phyloP scores from a whole-genome alignment of 257 asterid genomes.

The Salvia hispanica region DNA sequence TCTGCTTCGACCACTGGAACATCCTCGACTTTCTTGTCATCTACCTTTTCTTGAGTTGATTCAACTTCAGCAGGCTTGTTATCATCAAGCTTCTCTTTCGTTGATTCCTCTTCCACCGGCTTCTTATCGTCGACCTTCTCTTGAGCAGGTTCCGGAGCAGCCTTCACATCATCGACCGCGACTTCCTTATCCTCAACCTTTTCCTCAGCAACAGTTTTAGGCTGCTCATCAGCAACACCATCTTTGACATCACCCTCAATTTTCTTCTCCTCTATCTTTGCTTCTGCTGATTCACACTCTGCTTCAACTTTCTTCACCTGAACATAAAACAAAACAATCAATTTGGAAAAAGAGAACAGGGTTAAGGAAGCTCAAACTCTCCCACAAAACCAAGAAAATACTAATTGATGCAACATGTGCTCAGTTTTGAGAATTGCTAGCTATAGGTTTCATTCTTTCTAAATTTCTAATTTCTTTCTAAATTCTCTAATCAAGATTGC shows the following conservation, averaged over 20 bases:
- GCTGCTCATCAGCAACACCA: conserved; percentile 11
- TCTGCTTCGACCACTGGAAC: conserved; percentile 6
- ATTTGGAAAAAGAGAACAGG: background rate
- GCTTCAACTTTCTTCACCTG: conserved; percentile 53
- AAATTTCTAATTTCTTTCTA: too few relatives aligned
- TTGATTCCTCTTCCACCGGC: background rate
- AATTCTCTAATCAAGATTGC: background rate
- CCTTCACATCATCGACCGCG: background rate
- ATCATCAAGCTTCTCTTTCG: conserved; percentile 1
- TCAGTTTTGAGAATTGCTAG: background rate
- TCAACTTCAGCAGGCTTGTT: background rate
- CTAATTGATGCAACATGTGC: background rate
- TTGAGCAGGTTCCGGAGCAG: background rate
- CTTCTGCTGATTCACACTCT: conserved; percentile 36
- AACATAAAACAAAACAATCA: background rate
- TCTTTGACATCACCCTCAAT: conserved; percentile 8
- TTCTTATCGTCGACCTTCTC: conserved; percentile 27
- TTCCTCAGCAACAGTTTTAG: conserved; percentile 17
- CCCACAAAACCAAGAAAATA: background rate
- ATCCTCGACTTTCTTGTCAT: conserved; percentile 20
- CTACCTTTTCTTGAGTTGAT: background rate
- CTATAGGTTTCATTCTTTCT: background rate
- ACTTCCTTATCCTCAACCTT: conserved; percentile 41
- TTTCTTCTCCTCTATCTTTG: conserved; percentile 27
- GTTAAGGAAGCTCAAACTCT: background rate